Evolutionary conservation across 2,329 filamentous ascomycete genomes (phyloP).

Genomic region (Drechslerella coelobrocha): DNA sequence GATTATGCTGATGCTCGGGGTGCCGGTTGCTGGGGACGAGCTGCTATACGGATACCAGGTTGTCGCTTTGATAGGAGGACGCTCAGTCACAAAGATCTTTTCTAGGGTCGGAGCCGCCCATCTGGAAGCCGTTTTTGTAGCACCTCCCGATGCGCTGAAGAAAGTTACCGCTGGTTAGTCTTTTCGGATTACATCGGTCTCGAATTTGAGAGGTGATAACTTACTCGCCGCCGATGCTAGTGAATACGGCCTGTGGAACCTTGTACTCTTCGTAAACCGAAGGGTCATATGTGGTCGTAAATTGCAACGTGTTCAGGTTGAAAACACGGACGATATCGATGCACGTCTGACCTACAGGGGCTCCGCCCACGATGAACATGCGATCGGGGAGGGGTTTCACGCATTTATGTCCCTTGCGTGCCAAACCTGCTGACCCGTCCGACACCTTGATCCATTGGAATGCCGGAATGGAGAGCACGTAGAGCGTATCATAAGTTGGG

Average conservation of each 20-base stretch:
- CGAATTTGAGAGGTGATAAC: conserved; percentile 9
- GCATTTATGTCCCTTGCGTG: conserved; percentile 53
- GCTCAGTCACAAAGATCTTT: conserved; percentile 44
- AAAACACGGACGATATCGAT: conserved; percentile 56
- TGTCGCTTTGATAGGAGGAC: conserved; percentile 23
- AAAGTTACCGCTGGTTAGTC: conserved; percentile 1
- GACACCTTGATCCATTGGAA: conserved; percentile 55
- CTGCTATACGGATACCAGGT: conserved; percentile 48
- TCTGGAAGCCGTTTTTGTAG: conserved; percentile 46
- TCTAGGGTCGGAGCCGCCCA: conserved; percentile 51
- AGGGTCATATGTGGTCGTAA: conserved; percentile 52
- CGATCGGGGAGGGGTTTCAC: conserved; percentile 57
- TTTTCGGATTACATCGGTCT: background rate
- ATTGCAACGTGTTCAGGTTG: conserved; percentile 53
- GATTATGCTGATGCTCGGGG: conserved; percentile 24
- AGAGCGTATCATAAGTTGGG: conserved; percentile 52
- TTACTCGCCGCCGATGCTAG: conserved; percentile 54
- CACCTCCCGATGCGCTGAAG: conserved; percentile 48
- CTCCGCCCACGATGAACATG: conserved; percentile 55
- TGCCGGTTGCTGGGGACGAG: conserved; percentile 16
- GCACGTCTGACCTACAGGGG: conserved; percentile 22
- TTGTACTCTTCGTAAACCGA: conserved; percentile 51
- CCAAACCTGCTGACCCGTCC: conserved; percentile 36
- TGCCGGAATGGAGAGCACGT: conserved; percentile 55
- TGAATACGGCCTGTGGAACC: conserved; percentile 51